Percentiles rank a stretch among this genome's conserved stretches.
phyloP scores from a whole-genome alignment of 2,329 filamentous ascomycete genomes.

The Penicillium sumatraense region DNA sequence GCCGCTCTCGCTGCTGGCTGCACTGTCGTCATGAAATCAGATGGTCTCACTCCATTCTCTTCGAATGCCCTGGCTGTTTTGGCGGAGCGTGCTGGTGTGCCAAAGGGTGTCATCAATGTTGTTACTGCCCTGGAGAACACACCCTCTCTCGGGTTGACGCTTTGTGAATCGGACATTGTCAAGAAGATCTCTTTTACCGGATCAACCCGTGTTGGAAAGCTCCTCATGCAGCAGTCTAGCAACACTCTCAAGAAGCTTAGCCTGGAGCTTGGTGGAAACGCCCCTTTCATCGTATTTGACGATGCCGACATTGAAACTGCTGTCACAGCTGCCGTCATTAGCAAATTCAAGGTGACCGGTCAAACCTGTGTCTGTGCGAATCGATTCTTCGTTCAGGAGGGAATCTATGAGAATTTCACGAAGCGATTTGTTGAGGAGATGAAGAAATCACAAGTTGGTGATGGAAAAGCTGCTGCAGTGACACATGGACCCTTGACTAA shows the following conservation, averaged over 20 bases:
- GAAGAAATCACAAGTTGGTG: background rate
- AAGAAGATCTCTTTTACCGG: conserved; percentile 32
- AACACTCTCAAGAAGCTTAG: conserved; percentile 24
- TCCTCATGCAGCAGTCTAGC: conserved; percentile 18
- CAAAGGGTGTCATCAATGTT: conserved; percentile 31
- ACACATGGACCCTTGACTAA: conserved; percentile 64
- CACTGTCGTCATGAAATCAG: conserved; percentile 42
- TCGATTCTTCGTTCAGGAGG: conserved; percentile 22
- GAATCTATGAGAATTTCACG: conserved; percentile 14
- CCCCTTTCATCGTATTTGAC: conserved; percentile 29
- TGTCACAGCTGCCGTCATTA: conserved; percentile 8
- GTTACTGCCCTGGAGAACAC: conserved; percentile 7
- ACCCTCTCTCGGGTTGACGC: conserved; percentile 56
- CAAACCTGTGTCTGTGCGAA: conserved; percentile 23
- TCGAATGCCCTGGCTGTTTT: conserved; percentile 82
- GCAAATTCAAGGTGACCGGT: conserved; percentile 10
- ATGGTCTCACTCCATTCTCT: conserved; percentile 66
- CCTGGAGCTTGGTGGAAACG: conserved; percentile 32
- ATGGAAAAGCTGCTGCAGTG: conserved; percentile 36
- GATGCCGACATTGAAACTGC: conserved; percentile 27
- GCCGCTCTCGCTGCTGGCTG: conserved; percentile 45
- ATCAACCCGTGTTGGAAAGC: conserved; percentile 17
- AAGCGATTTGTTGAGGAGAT: conserved; percentile 2
- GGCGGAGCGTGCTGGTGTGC: conserved; percentile 45
- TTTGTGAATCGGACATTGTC: conserved; percentile 42